Conservation (phyloP, 441 rosid genomes). For the Flueggea neowawraea region DNA sequence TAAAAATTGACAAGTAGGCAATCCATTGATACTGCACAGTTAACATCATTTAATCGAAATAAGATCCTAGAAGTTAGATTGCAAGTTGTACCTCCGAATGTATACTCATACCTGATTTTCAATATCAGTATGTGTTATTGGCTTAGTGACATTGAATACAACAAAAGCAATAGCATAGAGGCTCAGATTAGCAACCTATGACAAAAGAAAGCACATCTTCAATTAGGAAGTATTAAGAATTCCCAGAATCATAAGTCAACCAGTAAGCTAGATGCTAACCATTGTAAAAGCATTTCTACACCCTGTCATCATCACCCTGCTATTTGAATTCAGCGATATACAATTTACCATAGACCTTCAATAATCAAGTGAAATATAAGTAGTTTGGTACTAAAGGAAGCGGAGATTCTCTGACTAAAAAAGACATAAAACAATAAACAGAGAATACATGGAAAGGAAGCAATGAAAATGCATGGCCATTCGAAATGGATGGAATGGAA, state of each 20-base stretch:
- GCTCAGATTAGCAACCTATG: constrained; percentile 90
- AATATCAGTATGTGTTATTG: constrained; percentile 52
- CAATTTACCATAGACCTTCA: constrained; percentile 95
- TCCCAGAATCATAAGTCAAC: constrained; percentile 4
- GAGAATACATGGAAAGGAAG: too few species aligned
- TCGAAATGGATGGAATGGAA: too few species aligned
- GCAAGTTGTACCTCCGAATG: constrained; percentile 1
- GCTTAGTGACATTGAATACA: constrained; percentile 46
- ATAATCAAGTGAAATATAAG: neutral
- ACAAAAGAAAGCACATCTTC: constrained; percentile 7
- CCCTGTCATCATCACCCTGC: constrained; percentile 86
- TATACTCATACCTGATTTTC: constrained; percentile 63
- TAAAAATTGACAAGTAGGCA: constrained; percentile 77
- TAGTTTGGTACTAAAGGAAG: too few species aligned
- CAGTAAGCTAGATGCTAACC: constrained; percentile 40
- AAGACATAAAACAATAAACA: too few species aligned
- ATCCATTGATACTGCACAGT: constrained; percentile 84
- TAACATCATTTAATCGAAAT: constrained; percentile 11
- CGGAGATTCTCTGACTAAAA: too few species aligned
- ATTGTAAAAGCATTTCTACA: constrained; percentile 96
- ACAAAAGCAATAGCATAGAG: constrained; percentile 76
- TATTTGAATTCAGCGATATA: constrained; percentile 80
- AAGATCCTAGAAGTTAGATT: constrained; percentile 7
- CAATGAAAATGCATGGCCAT: too few species aligned
- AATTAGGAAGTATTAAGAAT: constrained; percentile 8